Evolutionary conservation across 768 basidiomycete species (phyloP).

Genomic region (Nidula microcarpa): DNA sequence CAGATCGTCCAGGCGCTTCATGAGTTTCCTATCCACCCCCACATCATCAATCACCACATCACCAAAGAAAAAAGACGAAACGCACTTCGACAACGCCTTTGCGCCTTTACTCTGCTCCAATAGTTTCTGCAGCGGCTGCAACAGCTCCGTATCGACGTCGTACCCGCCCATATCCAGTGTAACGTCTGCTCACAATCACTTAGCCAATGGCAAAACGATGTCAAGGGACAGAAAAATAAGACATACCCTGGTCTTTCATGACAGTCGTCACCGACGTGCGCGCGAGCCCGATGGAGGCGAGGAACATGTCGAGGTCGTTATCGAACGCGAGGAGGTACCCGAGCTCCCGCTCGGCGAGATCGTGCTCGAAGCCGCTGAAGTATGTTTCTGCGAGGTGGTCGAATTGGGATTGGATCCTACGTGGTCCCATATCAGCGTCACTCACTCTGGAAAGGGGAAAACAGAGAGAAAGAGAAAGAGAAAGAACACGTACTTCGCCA

Average conservation of each 20-base stretch:
- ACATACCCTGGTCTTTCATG: conserved; percentile 72
- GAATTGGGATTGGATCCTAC: conserved; percentile 88
- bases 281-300: conserved; percentile 85
- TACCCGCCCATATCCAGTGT: conserved; percentile 70
- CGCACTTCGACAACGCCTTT: conserved; percentile 76
- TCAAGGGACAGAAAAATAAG: not conserved
- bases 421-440: not conserved
- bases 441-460: not conserved
- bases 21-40: conserved; percentile 66
- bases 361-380: conserved; percentile 79
- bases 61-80: conserved; percentile 5
- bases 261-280: conserved; percentile 80
- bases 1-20: conserved; percentile 81
- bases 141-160: conserved; percentile 71
- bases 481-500: conserved; percentile 64
- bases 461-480: not conserved
- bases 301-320: conserved; percentile 90
- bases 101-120: conserved; percentile 80
- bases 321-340: conserved; percentile 82
- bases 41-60: not conserved
- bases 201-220: too few relatives aligned
- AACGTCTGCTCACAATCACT: conserved; percentile 68
- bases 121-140: conserved; percentile 78
- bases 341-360: conserved; percentile 86
- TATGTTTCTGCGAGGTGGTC: conserved; percentile 89